Evolutionary conservation across 257 asterid genomes (phyloP).

Genomic region (Primulina tabacum): DNA sequence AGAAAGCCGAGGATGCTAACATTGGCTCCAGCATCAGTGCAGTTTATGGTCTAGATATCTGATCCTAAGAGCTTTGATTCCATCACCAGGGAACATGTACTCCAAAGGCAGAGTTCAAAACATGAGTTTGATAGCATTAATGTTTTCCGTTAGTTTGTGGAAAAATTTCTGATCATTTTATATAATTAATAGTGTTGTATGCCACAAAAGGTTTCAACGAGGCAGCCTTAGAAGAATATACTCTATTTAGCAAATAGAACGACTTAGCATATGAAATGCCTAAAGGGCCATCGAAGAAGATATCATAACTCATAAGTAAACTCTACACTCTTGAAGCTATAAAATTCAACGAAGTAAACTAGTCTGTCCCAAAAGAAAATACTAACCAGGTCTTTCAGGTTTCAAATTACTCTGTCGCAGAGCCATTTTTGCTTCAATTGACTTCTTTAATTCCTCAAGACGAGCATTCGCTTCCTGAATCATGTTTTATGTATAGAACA

Average conservation of each 20-base stretch:
- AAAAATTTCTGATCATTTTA: not conserved
- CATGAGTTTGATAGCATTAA: not conserved
- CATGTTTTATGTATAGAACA: constrained; percentile 3
- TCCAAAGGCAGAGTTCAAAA: not conserved
- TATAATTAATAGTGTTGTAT: not conserved
- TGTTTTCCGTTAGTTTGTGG: not conserved
- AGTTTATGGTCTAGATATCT: not conserved
- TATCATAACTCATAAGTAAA: not conserved
- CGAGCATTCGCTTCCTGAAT: constrained; percentile 93
- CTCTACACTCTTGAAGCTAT: not conserved
- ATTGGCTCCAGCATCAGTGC: not conserved
- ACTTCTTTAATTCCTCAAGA: constrained; percentile 85
- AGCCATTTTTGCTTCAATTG: constrained; percentile 68
- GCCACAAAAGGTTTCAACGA: constrained; percentile 5
- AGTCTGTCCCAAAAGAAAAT: constrained; percentile 1
- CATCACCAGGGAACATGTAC: not conserved
- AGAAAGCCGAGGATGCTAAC: too few species aligned
- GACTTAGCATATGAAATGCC: constrained; percentile 15
- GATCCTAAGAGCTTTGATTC: not conserved
- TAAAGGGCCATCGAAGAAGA: not conserved
- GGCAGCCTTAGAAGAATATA: not conserved
- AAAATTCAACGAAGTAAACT: constrained; percentile 9
- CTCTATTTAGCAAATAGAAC: not conserved
- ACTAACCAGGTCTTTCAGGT: constrained; percentile 93
- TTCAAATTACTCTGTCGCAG: constrained; percentile 78